Conservation (phyloP, 192 early-diverging fungal species). For the Bifiguratus adelaidae region DNA sequence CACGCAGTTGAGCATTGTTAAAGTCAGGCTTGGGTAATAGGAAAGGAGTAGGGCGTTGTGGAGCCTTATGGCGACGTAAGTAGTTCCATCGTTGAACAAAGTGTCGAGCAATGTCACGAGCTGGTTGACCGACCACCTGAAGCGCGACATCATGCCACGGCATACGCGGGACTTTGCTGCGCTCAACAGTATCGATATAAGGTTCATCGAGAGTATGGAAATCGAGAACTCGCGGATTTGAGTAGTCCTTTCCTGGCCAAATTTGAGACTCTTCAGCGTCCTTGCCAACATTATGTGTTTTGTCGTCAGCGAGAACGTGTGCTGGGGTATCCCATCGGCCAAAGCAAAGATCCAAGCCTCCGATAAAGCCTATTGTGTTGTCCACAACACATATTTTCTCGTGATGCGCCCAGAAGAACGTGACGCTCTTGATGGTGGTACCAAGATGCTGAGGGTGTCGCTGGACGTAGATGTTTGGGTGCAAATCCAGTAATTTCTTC, state of each 20-base stretch:
- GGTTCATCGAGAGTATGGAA: slow-evolving; percentile 45
- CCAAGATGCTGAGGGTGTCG: slow-evolving; percentile 67
- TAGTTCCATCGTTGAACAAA: slow-evolving; percentile 86
- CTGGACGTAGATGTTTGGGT: slow-evolving; percentile 68
- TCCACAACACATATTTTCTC: slow-evolving; percentile 73
- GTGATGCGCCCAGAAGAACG: slow-evolving; percentile 75
- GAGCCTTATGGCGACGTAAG: slow-evolving; percentile 42
- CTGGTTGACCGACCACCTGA: slow-evolving; percentile 61
- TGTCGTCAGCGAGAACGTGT: slow-evolving; percentile 56
- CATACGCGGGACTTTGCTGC: slow-evolving; percentile 50
- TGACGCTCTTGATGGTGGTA: slow-evolving; percentile 45
- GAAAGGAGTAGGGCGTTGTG: slow-evolving; percentile 45
- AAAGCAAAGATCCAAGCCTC: slow-evolving; percentile 78
- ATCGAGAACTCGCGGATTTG: slow-evolving; percentile 73
- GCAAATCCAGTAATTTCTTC: slow-evolving; percentile 48
- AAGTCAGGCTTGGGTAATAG: slow-evolving; percentile 59
- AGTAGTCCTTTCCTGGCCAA: slow-evolving; percentile 69
- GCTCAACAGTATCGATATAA: slow-evolving; percentile 33
- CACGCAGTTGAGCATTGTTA: slow-evolving; percentile 24
- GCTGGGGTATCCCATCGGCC: slow-evolving; percentile 71
- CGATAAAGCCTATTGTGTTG: slow-evolving; percentile 69
- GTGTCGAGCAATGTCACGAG: slow-evolving; percentile 68
- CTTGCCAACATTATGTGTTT: slow-evolving; percentile 21
- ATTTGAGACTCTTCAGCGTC: slow-evolving; percentile 14
- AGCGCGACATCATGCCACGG: slow-evolving; percentile 83